Evolutionary conservation across 257 asterid species (phyloP).

Genomic region (Solanum paucissectum): DNA sequence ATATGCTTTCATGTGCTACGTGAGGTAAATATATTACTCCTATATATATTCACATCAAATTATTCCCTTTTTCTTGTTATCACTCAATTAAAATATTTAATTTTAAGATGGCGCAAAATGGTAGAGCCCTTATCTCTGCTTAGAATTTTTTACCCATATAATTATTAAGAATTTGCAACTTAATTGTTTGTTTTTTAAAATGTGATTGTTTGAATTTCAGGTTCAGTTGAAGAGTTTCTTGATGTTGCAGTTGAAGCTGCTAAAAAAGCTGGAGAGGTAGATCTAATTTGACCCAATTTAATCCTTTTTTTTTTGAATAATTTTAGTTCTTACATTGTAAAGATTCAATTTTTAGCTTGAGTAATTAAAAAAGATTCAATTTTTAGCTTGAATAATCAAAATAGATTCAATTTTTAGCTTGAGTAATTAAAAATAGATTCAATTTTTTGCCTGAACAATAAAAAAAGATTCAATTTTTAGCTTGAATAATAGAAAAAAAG

Average conservation of each 20-base stretch:
- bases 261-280: conserved; percentile 63
- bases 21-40: background rate
- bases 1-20: background rate
- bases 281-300: background rate
- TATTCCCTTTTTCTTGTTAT: background rate
- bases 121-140: conserved; percentile 12
- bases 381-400: background rate
- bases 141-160: background rate
- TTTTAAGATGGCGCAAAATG: conserved; percentile 42
- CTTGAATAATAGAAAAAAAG: background rate
- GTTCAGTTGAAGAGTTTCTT: conserved; percentile 45
- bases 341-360: background rate
- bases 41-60: background rate
- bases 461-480: background rate
- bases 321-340: background rate
- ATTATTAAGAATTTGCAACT: background rate
- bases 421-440: background rate
- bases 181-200: background rate
- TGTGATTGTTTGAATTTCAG: conserved; percentile 17
- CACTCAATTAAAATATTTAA: conserved; percentile 3
- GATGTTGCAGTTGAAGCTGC: conserved; percentile 62
- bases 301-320: background rate
- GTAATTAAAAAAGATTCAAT: background rate
- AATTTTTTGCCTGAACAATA: background rate
- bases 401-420: background rate